Base-by-base conservation (phyloP, 148 eudicot genomes). In the Vaccinium corymbosum region DNA sequence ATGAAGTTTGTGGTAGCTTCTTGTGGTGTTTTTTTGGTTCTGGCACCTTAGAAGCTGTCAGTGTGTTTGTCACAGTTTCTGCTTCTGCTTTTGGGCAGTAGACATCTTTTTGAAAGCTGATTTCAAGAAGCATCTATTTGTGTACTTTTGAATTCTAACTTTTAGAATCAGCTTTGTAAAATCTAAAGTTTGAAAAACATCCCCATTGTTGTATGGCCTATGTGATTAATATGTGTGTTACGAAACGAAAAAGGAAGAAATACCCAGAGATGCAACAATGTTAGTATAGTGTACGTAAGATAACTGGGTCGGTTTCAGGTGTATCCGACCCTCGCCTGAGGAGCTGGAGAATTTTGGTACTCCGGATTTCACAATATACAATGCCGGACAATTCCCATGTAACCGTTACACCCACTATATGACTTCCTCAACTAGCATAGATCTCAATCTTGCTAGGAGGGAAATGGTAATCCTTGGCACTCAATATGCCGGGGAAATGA, bases 381-480 rank as follows among this genome's bases (percentile, higher is more conserved):
- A 94, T 81, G 97, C 97, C n/a, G 97, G 97, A 1, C 91, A 91
- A 76, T 94, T 94, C 82, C 97, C 97, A 27, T 94, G 97, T 86
- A 94, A 94, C 56, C 94, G 97, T 82, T 94, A 86, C 88, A 94
- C 97, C 35, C 94, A 94, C 86, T 91, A 94, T 90, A 94, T 94
- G 97, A 94, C 97, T 61, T 94, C 97, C 11, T 94, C 97, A 7
- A 94, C 97, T 82, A 94, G 97, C 91, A 88, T 94, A 87, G 97
- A 94, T 85, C 38, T 94, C 25, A 92, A 94, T 80, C 92, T 94
- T 68, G 93, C 90, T 86, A 89, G 97, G 81, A 88, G 89, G 78
- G 97, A 94, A 88, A 94, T 94, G 97, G 97, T 94, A 46, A 94
- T 94, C 89, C 94, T 94, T 57, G 97, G 97, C 83, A 92, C 95